Base-by-base conservation (phyloP, 1,284 basidiomycete genomes). In the Amylostereum areolatum region DNA sequence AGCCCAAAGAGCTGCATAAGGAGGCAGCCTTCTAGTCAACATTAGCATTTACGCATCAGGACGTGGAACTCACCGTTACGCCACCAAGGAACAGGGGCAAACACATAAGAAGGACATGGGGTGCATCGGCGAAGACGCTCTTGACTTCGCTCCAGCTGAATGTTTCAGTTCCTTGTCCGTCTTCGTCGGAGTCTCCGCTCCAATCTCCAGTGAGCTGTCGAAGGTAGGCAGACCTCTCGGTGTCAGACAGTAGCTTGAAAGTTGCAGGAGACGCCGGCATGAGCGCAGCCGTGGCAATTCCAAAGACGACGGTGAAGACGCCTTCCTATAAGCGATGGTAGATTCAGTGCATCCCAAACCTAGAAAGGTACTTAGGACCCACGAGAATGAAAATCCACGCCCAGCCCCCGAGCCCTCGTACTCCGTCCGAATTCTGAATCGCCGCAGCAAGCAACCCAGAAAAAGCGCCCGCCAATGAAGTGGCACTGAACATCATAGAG, bases 401-500 rank as follows among this genome's bases (percentile, higher is more conserved):
- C 58, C 53, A 50, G 18, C 52, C 51, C 7, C 43, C 36, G 3
- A 60, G 49, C 10, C 60, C 53, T 28, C 52, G 56, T 8, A 65
- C 54, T 11, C 57, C 59, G 9, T 59, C 37, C 55, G 57, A 57
- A 45, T 63, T 55, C 31, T 48, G 47, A 9, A 59, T 59, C 4
- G 46, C 57, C 4, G 50, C 48, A 25, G 57, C 57, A 7, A 59
- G 48, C 7, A 59, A 43, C 6, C 58, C 58, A 31, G 52, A 52
- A 43, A 59, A 84, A 1, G 81, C 80, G 2, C 80, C 56, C 0
- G 80, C 75, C 27, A 82, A 65, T 0, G 79, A 80, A 27, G 79
- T 74, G 0, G 74, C 69, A 0, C 75, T 76, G 58, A 81, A 82
- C 63, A 82, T 78, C 3, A 73, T 62, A 49, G 43, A 49, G 11